Evolutionary conservation across 139 green algal species (phyloP).

Genomic region (Ettlia oleoabundans): DNA sequence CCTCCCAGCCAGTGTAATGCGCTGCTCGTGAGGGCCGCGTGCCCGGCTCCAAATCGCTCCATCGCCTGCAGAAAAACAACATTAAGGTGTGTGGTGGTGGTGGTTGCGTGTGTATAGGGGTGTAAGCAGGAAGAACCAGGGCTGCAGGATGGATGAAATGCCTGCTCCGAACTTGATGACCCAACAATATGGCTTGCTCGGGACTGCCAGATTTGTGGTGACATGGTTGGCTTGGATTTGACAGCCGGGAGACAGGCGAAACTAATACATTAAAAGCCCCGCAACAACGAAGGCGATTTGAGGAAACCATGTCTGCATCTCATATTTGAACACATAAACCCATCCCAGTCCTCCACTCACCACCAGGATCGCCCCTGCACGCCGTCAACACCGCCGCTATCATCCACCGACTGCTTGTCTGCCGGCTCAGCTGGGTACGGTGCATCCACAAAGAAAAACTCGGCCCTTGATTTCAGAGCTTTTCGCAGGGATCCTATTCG

Average conservation of each 20-base stretch:
- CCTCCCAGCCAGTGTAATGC: conserved; percentile 52
- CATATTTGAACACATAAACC: too few relatives aligned
- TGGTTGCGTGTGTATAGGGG: too few relatives aligned
- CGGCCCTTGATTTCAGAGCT: conserved; percentile 64
- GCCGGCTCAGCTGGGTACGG: conserved; percentile 41
- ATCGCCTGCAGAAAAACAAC: conserved; percentile 50
- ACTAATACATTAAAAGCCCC: background rate
- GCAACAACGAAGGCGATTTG: background rate
- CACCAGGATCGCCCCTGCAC: conserved; percentile 13
- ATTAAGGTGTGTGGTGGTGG: too few relatives aligned
- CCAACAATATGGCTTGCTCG: too few relatives aligned
- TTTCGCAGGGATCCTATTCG: conserved; percentile 73
- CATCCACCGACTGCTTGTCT: background rate
- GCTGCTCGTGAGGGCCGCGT: conserved; percentile 53
- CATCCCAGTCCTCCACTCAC: too few relatives aligned
- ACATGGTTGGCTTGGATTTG: too few relatives aligned
- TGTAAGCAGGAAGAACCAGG: background rate
- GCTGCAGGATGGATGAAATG: background rate
- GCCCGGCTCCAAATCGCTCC: conserved; percentile 37
- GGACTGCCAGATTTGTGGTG: too few relatives aligned
- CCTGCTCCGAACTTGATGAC: background rate
- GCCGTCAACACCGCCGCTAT: conserved; percentile 10
- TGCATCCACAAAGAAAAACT: conserved; percentile 79
- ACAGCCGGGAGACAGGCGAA: too few relatives aligned
- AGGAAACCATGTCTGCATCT: background rate